A percentile compares a stretch with the other conserved stretches of the same genome.
Conservation (phyloP, 1,284 basidiomycete genomes). For the Mycosarcoma maydis region DNA sequence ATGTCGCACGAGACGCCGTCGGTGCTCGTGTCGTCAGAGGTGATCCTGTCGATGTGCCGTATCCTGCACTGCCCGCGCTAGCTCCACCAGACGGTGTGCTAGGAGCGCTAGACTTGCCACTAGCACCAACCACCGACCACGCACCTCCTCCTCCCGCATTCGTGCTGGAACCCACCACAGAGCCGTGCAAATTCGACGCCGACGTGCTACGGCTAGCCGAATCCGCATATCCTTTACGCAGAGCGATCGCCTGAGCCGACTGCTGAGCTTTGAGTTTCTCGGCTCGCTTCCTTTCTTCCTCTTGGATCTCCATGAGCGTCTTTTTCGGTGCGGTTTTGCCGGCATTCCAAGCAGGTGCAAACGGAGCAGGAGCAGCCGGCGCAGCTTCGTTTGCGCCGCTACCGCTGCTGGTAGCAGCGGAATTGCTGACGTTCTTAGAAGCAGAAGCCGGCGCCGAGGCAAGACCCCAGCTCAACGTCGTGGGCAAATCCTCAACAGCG, state of each 20-base stretch:
- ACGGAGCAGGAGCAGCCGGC: slow-evolving; percentile 70
- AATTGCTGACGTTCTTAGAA: slow-evolving; percentile 61
- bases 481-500: slow-evolving; percentile 47
- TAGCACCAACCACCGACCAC: slow-evolving; percentile 86
- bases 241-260: slow-evolving; percentile 68
- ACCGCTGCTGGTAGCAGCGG: slow-evolving; percentile 63
- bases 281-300: slow-evolving; percentile 80
- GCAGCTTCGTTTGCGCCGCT: slow-evolving; percentile 79
- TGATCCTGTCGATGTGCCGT: slow-evolving; percentile 60
- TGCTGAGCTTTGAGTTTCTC: slow-evolving; percentile 72
- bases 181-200: slow-evolving; percentile 57
- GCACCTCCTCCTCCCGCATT: slow-evolving; percentile 70
- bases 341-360: slow-evolving; percentile 60
- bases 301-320: slow-evolving; percentile 97
- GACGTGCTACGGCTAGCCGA: slow-evolving; percentile 66
- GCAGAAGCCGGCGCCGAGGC: slow-evolving; percentile 62
- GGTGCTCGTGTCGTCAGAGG: slow-evolving; percentile 8
- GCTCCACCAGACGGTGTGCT: slow-evolving; percentile 1
- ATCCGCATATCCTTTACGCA: slow-evolving; percentile 77
- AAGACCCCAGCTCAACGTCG: slow-evolving; percentile 69
- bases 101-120: slow-evolving; percentile 73
- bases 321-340: slow-evolving; percentile 74
- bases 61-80: slow-evolving; percentile 28
- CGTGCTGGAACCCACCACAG: slow-evolving; percentile 69
- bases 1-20: slow-evolving; percentile 11